A percentile compares a stretch with the other conserved stretches of the same genome.
Conservation (phyloP, 1,139 yeast genomes). For the Pichia sp. region DNA sequence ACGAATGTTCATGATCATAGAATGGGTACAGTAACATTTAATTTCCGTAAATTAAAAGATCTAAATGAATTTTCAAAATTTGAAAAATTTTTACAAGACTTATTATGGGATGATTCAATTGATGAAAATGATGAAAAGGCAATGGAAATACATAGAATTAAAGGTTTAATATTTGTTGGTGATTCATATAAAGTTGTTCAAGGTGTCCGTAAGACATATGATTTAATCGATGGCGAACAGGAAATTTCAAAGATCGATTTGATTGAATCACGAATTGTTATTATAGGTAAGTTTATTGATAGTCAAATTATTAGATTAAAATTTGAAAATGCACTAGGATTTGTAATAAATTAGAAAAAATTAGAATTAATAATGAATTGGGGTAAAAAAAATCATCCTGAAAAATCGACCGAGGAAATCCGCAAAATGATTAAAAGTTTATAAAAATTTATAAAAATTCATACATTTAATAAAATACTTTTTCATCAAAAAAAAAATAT, state of each 20-base stretch:
- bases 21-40: slow-evolving; percentile 56
- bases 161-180: slow-evolving; percentile 57
- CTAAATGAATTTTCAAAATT: slow-evolving; percentile 35
- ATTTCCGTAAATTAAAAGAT: slow-evolving; percentile 41
- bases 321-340: slow-evolving; percentile 12
- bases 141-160: slow-evolving; percentile 73
- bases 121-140: slow-evolving; percentile 1
- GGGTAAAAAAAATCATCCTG: too few species aligned
- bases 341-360: background rate
- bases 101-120: slow-evolving; percentile 57
- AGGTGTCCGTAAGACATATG: slow-evolving; percentile 91
- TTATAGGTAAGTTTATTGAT: slow-evolving; percentile 68
- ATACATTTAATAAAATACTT: too few species aligned
- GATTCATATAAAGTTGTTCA: slow-evolving; percentile 63
- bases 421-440: too few species aligned
- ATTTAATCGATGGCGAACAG: slow-evolving; percentile 51
- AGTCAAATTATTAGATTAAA: slow-evolving; percentile 2
- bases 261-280: slow-evolving; percentile 52
- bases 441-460: too few species aligned
- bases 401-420: too few species aligned
- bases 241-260: slow-evolving; percentile 31
- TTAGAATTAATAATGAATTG: too few species aligned
- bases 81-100: slow-evolving; percentile 56
- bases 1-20: slow-evolving; percentile 43
- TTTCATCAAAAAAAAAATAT: too few species aligned